Base-by-base conservation (phyloP, 2,329 filamentous ascomycete species). In the Trichoderma oligosporum region DNA sequence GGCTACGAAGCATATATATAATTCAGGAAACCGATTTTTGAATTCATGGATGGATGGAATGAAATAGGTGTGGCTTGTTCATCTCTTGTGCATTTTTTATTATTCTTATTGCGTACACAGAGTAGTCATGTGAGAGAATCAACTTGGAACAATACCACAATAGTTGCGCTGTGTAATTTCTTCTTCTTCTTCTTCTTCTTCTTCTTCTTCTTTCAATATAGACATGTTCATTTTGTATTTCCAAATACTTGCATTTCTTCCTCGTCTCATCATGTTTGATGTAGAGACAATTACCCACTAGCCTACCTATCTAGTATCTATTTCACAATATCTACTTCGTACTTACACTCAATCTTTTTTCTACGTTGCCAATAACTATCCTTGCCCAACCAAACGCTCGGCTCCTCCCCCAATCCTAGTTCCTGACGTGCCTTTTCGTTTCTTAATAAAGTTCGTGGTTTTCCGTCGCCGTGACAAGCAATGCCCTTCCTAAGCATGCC, bases 301-400 rank as follows among this genome's bases (percentile, higher is more conserved):
- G 7, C 47, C 47, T 51, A 52, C 36, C 14, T 31, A 52, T 22
- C 25, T 52, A n/a, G n/a, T n/a, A 56, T 56, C 52, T 56, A 56
- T 47, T 25, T 22, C 33, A 27, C 44, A 29, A 31, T 56, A 39
- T 56, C 41, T 48, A 39, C 27, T 39, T 14, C 36, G n/a, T 35
- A 24, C 38, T 52, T 42, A 24, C 16, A 22, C 29, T 44, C 47
- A n/a, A 20, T 18, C 9, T 41, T 39, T 12, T 33, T 39, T 55
- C 24, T 44, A 44, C 38, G 22, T 38, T 46, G 39, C 39, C 22
- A 20, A 18, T 20, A 27, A 46, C 31, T 29, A 38, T 46, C 52
- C 22, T 20, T 36, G 22, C 20, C 31, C 24, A 6, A 11, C 6
- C 27, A n/a, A 12, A 5, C 22, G n/a, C n/a, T n/a, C 47, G 18